Evolutionary conservation across 2,329 filamentous ascomycete genomes (phyloP), one percentile per base, ranked within the genome.

Genomic region (Xylaria sp.): DNA sequence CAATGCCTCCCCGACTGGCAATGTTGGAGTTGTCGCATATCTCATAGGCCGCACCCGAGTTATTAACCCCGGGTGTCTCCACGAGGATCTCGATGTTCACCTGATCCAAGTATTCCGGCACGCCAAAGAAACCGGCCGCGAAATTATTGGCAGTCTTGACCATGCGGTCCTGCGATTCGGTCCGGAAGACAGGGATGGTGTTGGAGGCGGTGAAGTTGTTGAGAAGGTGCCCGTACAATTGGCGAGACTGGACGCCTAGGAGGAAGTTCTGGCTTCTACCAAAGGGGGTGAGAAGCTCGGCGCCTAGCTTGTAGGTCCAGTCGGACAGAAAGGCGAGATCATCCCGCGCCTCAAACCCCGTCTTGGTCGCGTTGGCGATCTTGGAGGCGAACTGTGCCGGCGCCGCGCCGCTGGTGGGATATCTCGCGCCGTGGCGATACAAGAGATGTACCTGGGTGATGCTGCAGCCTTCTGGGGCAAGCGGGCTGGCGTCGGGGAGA

Each of bases 161-260:
- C 68, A 70, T 70, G 41, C 68, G 66, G 50, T 69, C 66, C 51
- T 70, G 64, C 2, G 66, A 69, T 53, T 70, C 52, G 22, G 67
- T 69, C 20, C 68, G 65, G 55, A 71, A 74, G 16, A 76, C 72
- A 18, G 74, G 73, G 41, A 76, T 61, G 4, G 71, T 66, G 21
- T 69, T 69, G 1, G 70, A 66, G 47, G 62, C 65, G 29, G 69
- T 71, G 52, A 76, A 76, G 63, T 76, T 76, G 56, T 76, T 76
- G 39, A 77, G 70, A 11, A 76, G 67, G 43, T 73, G 64, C 7
- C 74, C 70, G 41, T 72, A 77, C n/a, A 76, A 66, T 55, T 76
- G 70, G 16, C 74, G 71, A 52, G 76, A 69, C 48, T 68, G 65
- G 11, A 76, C 58, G 7, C 74, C 74, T 2, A 76, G 66, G 11